Evolutionary conservation across 1,284 basidiomycete genomes (phyloP).

Genomic region (Pseudozyma sp.): DNA sequence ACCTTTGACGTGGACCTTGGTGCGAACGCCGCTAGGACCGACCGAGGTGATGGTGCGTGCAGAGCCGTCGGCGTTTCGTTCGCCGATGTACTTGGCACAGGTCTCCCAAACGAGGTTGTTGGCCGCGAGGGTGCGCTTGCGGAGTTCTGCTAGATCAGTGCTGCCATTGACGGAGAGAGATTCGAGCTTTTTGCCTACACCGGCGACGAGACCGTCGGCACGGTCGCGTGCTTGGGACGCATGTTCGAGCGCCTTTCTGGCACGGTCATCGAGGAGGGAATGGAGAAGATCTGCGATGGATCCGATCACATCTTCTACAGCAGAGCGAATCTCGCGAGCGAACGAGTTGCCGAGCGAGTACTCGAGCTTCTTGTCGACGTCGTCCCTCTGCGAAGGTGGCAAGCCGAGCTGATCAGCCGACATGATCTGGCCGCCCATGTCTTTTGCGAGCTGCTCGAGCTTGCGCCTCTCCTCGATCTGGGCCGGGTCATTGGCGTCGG

Average conservation of each 20-base stretch:
- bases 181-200: constrained; percentile 31
- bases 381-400: constrained; percentile 31
- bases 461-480: constrained; percentile 35
- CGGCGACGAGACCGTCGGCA: constrained; percentile 28
- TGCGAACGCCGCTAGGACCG: constrained; percentile 37
- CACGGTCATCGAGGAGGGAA: constrained; percentile 53
- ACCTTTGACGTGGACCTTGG: constrained; percentile 46
- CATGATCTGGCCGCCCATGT: constrained; percentile 56
- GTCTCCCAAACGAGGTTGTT: constrained; percentile 55
- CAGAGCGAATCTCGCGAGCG: constrained; percentile 46
- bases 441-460: constrained; percentile 44
- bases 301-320: constrained; percentile 47
- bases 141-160: constrained; percentile 22
- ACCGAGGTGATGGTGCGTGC: constrained; percentile 39
- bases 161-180: constrained; percentile 18
- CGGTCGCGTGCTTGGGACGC: constrained; percentile 47
- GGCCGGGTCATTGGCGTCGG: constrained; percentile 19
- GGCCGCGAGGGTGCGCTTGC: constrained; percentile 37
- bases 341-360: constrained; percentile 53
- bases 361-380: constrained; percentile 34
- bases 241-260: constrained; percentile 43
- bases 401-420: constrained; percentile 45
- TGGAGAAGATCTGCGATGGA: constrained; percentile 57
- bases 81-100: constrained; percentile 45
- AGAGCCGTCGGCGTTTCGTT: constrained; percentile 34